Base-by-base conservation (phyloP, 208 protist genomes). In the Leishmania arabica region DNA sequence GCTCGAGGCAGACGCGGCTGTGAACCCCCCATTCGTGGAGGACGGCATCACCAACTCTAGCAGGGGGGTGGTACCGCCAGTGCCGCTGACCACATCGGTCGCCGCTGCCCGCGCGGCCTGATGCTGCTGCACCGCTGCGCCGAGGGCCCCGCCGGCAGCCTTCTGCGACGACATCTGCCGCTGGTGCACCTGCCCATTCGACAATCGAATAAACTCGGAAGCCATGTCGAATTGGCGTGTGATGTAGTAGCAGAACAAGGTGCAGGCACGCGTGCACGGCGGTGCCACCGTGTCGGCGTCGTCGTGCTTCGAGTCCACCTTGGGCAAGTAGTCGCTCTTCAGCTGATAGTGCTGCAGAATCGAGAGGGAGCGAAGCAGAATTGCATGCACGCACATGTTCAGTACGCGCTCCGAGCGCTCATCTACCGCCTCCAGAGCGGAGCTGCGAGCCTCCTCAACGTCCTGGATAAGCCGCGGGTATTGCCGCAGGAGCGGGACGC, bases 211-310 rank as follows among this genome's bases (percentile, higher is more conserved):
- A 75, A 97, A 96, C 87, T 95, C 92, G 80, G 92, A 92, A 34
- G 89, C 86, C 84, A 93, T 90, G 45, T 92, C 89, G 75, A 96
- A 90, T 85, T 97, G 92, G 4, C 90, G 88, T 53, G 91, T 95
- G 47, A 97, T 78, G 80, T 97, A 97, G 70, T 96, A 91, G 83
- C 94, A 97, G 77, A 97, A 97, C 27, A 97, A 86, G 8, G 91
- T 95, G 83, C 94, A 97, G 27, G 94, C 94, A 3, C 92, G 88
- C n/a, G 94, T 95, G 83, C 92, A 97, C 3, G 92, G 90, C 75
- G 90, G 94, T 27, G 92, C 92, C 6, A 95, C 80, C 64, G 88
- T 76, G 66, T 89, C 88, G 2, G 69, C 76, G n/a, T 90, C 88
- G 21, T 65, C 75, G 40, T 81, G 81, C 78, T 93, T 93, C 24